Evolutionary conservation across 441 rosid genomes (phyloP).

Genomic region (Adansonia gregorii): DNA sequence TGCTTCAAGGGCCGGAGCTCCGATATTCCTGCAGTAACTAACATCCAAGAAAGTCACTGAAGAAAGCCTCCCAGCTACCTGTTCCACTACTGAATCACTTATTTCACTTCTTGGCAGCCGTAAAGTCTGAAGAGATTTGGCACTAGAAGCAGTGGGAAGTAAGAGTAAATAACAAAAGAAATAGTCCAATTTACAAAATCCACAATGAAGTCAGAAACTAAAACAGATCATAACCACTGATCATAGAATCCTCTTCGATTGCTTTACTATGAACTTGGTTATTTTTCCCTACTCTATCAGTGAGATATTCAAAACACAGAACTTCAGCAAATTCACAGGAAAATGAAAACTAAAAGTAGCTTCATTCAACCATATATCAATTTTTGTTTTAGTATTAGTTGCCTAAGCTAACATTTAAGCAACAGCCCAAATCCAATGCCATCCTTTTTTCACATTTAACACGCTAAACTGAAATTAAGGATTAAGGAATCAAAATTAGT

Average conservation of each 20-base stretch:
- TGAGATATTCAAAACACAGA: not conserved
- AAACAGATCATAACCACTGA: not conserved
- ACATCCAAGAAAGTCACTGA: slow-evolving; percentile 25
- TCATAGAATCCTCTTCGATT: not conserved
- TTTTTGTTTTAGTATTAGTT: not conserved
- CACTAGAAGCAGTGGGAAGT: slow-evolving; percentile 24
- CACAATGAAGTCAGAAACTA: not conserved
- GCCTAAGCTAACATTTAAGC: not conserved
- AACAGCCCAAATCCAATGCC: not conserved
- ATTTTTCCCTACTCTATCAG: not conserved
- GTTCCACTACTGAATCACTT: slow-evolving; percentile 29
- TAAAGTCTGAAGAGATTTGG: slow-evolving; percentile 28
- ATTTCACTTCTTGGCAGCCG: slow-evolving; percentile 31
- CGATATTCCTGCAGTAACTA: slow-evolving; percentile 31
- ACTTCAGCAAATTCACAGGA: not conserved
- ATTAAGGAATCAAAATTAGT: not conserved
- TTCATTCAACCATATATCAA: not conserved
- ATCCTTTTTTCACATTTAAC: not conserved
- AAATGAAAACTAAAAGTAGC: slow-evolving; percentile 11
- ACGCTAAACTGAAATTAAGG: not conserved
- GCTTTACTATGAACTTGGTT: not conserved
- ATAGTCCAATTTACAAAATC: slow-evolving; percentile 9
- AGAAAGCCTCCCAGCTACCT: slow-evolving; percentile 28
- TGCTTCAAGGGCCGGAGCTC: slow-evolving; percentile 30
- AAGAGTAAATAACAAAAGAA: not conserved